Evolutionary conservation across 768 basidiomycete genomes (phyloP).

Genomic region (Albatrellus ellisii): DNA sequence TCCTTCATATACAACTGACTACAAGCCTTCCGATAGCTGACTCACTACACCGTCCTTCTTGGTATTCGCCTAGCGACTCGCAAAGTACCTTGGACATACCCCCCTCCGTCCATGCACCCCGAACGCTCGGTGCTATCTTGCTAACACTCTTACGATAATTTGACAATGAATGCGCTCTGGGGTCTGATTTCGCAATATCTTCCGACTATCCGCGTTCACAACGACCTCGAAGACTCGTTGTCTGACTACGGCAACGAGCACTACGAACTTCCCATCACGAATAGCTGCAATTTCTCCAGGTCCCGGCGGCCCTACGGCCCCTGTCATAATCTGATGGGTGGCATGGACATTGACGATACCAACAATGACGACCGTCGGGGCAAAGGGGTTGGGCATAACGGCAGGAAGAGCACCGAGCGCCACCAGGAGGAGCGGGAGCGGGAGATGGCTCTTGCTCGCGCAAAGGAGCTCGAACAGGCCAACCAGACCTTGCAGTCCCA

Average conservation of each 20-base stretch:
- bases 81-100: background rate
- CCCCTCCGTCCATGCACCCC: background rate
- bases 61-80: background rate
- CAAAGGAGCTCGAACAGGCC: constrained; percentile 9
- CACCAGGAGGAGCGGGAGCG: no score
- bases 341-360: background rate
- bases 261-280: constrained; percentile 11
- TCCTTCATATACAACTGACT: background rate
- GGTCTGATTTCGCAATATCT: constrained; percentile 11
- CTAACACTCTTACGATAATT: background rate
- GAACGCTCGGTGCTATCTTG: background rate
- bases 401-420: background rate
- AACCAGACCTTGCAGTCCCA: constrained; percentile 11
- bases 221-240: constrained; percentile 6
- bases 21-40: background rate
- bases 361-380: background rate
- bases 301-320: constrained; percentile 6
- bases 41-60: background rate
- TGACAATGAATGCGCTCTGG: constrained; percentile 12
- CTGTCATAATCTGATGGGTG: constrained; percentile 8
- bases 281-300: constrained; percentile 1
- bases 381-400: background rate
- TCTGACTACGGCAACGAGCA: constrained; percentile 11
- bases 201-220: constrained; percentile 9
- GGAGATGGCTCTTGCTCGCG: no score